Conservation (phyloP, 2,329 filamentous ascomycete genomes). For the Aspergillaceae sp. region DNA sequence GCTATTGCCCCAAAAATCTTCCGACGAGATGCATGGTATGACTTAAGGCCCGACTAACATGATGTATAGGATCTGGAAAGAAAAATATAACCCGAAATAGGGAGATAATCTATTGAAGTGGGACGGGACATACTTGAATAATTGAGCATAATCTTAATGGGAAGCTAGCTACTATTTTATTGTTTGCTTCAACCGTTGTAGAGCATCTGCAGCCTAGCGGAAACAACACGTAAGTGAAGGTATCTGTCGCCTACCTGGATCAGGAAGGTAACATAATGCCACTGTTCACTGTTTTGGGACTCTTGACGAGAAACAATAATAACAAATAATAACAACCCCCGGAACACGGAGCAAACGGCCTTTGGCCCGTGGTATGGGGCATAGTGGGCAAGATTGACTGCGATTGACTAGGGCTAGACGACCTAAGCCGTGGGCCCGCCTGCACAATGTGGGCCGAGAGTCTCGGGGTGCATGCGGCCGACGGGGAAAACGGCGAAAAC, state of each 20-base stretch:
- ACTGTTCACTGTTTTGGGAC: too few relatives aligned
- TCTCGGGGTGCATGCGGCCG: too few relatives aligned
- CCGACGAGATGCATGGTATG: neutral
- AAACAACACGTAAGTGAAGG: too few relatives aligned
- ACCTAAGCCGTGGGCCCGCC: neutral
- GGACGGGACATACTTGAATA: too few relatives aligned
- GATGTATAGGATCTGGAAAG: slow-evolving; percentile 81
- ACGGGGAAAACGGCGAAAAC: neutral
- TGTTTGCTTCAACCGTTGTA: too few relatives aligned
- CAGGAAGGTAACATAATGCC: too few relatives aligned
- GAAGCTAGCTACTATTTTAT: too few relatives aligned
- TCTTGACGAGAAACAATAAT: too few relatives aligned
- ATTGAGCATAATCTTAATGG: too few relatives aligned
- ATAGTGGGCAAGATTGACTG: neutral
- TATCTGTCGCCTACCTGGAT: too few relatives aligned
- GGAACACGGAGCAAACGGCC: neutral
- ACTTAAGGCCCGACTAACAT: neutral
- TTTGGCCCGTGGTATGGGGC: neutral
- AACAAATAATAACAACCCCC: neutral
- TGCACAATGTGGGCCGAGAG: neutral
- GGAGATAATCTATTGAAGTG: neutral
- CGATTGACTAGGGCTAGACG: neutral
- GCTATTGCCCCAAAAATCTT: slow-evolving; percentile 5
- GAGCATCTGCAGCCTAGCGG: too few relatives aligned
- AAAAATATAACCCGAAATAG: slow-evolving; percentile 65